These are phyloP conservation scores for Aureobasidium sp. DNA, from an alignment of 2,329 filamentous ascomycete genomes.

Conservation along the genomic window DNA sequence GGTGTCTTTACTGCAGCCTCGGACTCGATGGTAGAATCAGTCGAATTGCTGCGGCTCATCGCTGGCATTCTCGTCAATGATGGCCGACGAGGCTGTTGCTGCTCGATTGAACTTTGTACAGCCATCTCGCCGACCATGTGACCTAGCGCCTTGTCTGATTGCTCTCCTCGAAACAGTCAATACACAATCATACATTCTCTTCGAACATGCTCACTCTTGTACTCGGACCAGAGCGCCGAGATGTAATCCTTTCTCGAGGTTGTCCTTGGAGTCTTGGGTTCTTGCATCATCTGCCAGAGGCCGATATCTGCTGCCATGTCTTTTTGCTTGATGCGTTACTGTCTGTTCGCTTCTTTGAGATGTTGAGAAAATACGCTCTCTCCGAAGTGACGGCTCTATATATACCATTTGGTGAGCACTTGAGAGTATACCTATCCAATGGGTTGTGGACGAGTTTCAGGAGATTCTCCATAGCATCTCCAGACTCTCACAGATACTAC, in stretches of 20 bases:
- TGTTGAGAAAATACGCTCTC: neutral
- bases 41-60: neutral
- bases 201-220: neutral
- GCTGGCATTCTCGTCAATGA: neutral
- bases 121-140: neutral
- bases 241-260: neutral
- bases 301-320: neutral
- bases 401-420: neutral
- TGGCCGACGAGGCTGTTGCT: neutral
- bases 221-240: neutral
- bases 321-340: neutral
- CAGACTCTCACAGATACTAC: neutral
- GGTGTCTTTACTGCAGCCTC: neutral
- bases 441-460: neutral
- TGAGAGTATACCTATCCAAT: neutral
- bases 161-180: neutral
- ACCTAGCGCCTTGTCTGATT: neutral
- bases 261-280: neutral
- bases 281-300: conserved; percentile 5
- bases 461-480: conserved; percentile 4
- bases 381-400: neutral
- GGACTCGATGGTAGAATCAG: neutral
- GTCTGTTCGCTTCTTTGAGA: neutral
- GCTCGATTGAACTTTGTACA: neutral
- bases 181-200: neutral